Percentiles rank a stretch among this genome's conserved stretches.
Evolutionary conservation across 306 rosid species (phyloP).

Genomic region (Pachyrhizus erosus): DNA sequence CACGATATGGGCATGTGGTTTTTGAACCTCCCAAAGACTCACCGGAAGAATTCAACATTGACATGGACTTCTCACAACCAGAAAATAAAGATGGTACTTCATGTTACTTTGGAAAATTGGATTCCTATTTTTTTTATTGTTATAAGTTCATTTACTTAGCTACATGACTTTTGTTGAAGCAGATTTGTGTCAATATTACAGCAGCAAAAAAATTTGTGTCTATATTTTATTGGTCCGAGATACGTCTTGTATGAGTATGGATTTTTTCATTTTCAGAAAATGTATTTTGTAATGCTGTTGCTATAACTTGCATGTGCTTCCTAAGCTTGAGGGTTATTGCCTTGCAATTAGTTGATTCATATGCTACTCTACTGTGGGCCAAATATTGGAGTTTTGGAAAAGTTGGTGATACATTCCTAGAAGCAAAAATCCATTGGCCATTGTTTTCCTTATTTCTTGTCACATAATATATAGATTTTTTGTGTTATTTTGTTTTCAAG

Average conservation of each 20-base stretch:
- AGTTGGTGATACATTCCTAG: conserved; percentile 20
- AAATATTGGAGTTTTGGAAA: conserved; percentile 29
- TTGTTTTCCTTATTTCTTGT: conserved; percentile 14
- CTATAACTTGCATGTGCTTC: conserved; percentile 4
- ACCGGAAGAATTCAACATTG: conserved; percentile 43
- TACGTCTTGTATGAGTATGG: neutral
- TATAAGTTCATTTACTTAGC: neutral
- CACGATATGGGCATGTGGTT: conserved; percentile 53
- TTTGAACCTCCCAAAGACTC: conserved; percentile 60
- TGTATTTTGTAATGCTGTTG: conserved; percentile 3
- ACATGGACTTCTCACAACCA: conserved; percentile 44
- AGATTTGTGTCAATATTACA: neutral
- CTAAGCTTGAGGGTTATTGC: conserved; percentile 4
- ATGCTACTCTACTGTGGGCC: conserved; percentile 15
- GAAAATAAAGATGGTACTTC: conserved; percentile 58
- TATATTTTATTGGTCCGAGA: conserved; percentile 3
- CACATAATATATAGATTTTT: conserved; percentile 1
- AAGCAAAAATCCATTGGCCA: conserved; percentile 27
- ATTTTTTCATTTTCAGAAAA: conserved; percentile 13
- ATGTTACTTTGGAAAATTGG: conserved; percentile 11
- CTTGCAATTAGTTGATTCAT: conserved; percentile 4
- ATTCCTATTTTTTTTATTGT: neutral
- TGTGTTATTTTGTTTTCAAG: conserved; percentile 28
- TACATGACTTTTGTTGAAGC: conserved; percentile 8
- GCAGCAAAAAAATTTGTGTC: too few species aligned